Conservation (phyloP, 2,329 filamentous ascomycete genomes). For the Geosmithia putterillii region DNA sequence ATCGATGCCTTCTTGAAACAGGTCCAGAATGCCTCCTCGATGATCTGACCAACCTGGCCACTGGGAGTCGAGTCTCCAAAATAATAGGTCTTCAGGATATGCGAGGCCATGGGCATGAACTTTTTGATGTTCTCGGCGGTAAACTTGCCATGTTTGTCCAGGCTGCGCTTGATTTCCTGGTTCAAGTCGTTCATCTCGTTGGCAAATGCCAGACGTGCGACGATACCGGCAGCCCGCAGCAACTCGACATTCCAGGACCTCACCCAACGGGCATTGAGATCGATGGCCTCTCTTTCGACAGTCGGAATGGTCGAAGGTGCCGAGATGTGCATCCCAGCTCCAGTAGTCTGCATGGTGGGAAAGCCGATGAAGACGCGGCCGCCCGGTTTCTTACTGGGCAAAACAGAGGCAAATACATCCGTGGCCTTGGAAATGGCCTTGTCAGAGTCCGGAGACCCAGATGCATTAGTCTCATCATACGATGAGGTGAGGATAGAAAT, state of each 20-base stretch:
- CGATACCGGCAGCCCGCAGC: constrained; percentile 79
- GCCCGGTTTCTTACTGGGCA: constrained; percentile 69
- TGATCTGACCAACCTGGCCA: constrained; percentile 66
- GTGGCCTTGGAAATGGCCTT: constrained; percentile 41
- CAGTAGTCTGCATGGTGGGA: constrained; percentile 93
- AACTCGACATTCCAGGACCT: constrained; percentile 93
- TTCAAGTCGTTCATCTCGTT: constrained; percentile 76
- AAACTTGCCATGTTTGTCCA: constrained; percentile 35
- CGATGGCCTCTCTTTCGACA: constrained; percentile 91
- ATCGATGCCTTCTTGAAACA: constrained; percentile 73
- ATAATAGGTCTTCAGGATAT: constrained; percentile 77
- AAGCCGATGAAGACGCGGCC: constrained; percentile 96
- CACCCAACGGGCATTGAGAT: constrained; percentile 90
- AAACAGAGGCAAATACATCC: constrained; percentile 80
- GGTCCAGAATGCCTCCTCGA: constrained; percentile 95
- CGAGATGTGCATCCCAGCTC: constrained; percentile 84
- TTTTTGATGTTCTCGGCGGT: constrained; percentile 51
- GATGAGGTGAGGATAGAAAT: constrained; percentile 85
- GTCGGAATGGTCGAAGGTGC: constrained; percentile 95
- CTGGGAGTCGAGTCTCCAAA: constrained; percentile 87
- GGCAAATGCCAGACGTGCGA: constrained; percentile 76
- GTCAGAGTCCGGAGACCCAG: constrained; percentile 35
- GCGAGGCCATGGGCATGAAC: constrained; percentile 66
- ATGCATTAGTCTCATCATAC: constrained; percentile 66
- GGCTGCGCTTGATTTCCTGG: constrained; percentile 38